A percentile compares a stretch with the other conserved stretches of the same genome.
phyloP scores from a whole-genome alignment of 2,329 filamentous ascomycete species.

The Diaporthe vaccinii region DNA sequence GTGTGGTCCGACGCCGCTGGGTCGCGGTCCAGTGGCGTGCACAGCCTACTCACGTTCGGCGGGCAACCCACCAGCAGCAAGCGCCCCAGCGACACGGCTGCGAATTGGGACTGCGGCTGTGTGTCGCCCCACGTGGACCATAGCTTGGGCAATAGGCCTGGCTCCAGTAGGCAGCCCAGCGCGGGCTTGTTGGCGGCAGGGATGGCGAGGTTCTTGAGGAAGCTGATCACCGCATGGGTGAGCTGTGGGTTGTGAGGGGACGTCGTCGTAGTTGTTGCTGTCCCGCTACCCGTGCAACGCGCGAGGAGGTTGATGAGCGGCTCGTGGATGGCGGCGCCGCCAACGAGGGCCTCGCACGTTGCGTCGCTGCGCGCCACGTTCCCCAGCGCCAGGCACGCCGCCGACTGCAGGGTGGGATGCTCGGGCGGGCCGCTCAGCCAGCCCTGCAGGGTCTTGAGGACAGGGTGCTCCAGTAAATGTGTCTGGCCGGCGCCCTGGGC shows the following conservation, averaged over 20 bases:
- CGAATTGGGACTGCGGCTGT: conserved; percentile 71
- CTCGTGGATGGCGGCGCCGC: conserved; percentile 56
- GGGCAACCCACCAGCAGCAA: conserved; percentile 68
- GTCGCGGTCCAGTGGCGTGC: conserved; percentile 52
- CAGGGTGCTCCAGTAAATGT: conserved; percentile 45
- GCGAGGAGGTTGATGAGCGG: conserved; percentile 62
- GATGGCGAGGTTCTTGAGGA: conserved; percentile 76
- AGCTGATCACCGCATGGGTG: conserved; percentile 69
- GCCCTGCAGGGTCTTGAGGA: conserved; percentile 53
- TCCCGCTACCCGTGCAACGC: conserved; percentile 49
- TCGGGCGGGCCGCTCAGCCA: conserved; percentile 56
- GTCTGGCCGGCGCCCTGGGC: conserved; percentile 7
- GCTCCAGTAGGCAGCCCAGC: conserved; percentile 63
- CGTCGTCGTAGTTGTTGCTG: background rate
- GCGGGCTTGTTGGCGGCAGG: conserved; percentile 66
- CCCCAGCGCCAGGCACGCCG: conserved; percentile 72
- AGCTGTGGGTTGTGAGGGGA: conserved; percentile 56
- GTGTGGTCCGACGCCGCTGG: conserved; percentile 46
- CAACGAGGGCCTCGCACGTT: conserved; percentile 64
- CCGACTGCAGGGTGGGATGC: conserved; percentile 63
- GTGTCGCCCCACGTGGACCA: conserved; percentile 61
- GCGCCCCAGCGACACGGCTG: conserved; percentile 69
- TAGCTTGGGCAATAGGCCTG: conserved; percentile 63
- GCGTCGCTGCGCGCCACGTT: conserved; percentile 73
- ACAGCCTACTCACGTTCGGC: conserved; percentile 65